Base-by-base conservation (phyloP, 2,329 filamentous ascomycete species). In the Fusarium verticillioides region DNA sequence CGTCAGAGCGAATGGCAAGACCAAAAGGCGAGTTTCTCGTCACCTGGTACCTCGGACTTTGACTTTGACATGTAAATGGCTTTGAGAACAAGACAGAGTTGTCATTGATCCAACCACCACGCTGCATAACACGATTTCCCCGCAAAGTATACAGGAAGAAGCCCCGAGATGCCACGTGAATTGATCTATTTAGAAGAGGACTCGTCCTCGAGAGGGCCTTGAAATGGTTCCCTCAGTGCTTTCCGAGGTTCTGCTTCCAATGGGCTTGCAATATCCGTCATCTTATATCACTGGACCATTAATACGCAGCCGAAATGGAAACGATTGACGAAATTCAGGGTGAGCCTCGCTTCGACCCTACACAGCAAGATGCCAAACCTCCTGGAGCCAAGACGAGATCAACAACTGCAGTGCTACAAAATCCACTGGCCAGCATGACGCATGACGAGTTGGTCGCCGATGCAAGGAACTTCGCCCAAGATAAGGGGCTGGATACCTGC, bases 401-500 rank as follows among this genome's bases (percentile, higher is more conserved):
- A 37, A 44, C 61, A 18, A 65, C 72, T 11, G 47, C 75, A 21
- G 32, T 72, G 13, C 52, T 71, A 11, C 73, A 71, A n/a, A 77
- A 78, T 36, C 75, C 75, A n/a, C 65, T 77, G 19, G 59, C 66
- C 16, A 54, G 72, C 50, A 60, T 76, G 56, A 49, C 61, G 7
- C 62, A 75, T 4, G 72, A 72, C 8, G 63, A 76, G 12, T 63
- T 77, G 21, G 46, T 76, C 18, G 58, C 53, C 15, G 74, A 78
- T 58, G 72, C 59, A 12, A 66, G 73, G n/a, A 50, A 23, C 2
- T 73, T 78, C 28, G 66, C 65, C n/a, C 53, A 2, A 84, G 50
- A 42, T 30, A 54, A 54, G 26, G 36, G 36, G 5, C 21, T 54
- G 23, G 15, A 28, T 15, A 40, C 87, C 30, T 81, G 87, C 62